Conservation (phyloP, 1,139 yeast genomes). For the Suhomyces yuchorum region DNA sequence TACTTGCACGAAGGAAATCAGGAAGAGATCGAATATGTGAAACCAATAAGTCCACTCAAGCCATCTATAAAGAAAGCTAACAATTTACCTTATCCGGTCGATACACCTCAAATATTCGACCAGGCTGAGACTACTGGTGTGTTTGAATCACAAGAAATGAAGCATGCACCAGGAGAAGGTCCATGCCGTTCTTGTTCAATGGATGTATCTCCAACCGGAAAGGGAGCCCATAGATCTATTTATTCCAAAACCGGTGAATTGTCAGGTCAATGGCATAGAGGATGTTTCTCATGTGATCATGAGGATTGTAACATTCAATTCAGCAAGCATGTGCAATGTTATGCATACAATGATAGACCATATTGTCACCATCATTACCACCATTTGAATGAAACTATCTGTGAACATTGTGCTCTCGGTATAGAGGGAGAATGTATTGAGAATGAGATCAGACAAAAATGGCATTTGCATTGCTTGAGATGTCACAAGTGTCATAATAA, state of each 20-base stretch:
- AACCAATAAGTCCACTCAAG: constrained; percentile 13
- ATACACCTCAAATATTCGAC: constrained; percentile 8
- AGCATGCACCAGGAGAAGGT: constrained; percentile 64
- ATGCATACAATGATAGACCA: constrained; percentile 76
- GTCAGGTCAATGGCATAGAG: constrained; percentile 93
- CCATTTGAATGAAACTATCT: constrained; percentile 68
- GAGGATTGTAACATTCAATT: constrained; percentile 56
- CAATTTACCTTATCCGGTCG: constrained; percentile 11
- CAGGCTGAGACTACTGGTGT: constrained; percentile 1
- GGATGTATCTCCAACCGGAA: constrained; percentile 49
- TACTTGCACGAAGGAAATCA: neutral
- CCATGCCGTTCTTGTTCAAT: constrained; percentile 69
- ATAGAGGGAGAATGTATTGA: constrained; percentile 93
- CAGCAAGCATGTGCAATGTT: constrained; percentile 68
- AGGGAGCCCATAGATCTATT: constrained; percentile 48
- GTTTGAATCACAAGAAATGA: constrained; percentile 12
- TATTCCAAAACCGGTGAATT: constrained; percentile 80
- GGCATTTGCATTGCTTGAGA: constrained; percentile 64
- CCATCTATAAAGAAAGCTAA: neutral
- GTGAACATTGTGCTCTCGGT: constrained; percentile 69
- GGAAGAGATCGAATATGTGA: constrained; percentile 5
- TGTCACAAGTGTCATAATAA: constrained; percentile 53
- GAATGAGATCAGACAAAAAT: constrained; percentile 65
- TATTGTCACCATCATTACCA: constrained; percentile 86
- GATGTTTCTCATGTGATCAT: constrained; percentile 72